A percentile compares a stretch with the other conserved stretches of the same genome.
Evolutionary conservation across 2,329 filamentous ascomycete species (phyloP).

Genomic region (Fusarium haematococcum): DNA sequence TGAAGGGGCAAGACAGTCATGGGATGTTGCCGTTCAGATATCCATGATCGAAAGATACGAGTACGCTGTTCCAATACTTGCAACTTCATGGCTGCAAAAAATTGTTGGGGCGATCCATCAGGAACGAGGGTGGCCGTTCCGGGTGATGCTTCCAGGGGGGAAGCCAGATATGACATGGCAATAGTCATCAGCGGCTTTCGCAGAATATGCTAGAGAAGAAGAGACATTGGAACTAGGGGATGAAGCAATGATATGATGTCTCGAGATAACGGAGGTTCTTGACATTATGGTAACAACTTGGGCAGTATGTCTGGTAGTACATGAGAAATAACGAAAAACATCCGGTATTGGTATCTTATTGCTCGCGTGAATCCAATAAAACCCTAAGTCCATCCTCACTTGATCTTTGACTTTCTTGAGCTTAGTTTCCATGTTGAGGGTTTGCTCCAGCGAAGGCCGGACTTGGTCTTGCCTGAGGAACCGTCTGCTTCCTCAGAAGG

Average conservation of each 20-base stretch:
- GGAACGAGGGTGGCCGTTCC: conserved; percentile 45
- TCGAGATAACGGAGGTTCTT: background rate
- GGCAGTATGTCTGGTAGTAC: background rate
- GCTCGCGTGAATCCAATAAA: background rate
- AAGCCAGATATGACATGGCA: conserved; percentile 42
- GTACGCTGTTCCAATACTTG: conserved; percentile 47
- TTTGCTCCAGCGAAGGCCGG: conserved; percentile 30
- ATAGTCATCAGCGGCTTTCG: background rate
- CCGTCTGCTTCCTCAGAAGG: conserved; percentile 25
- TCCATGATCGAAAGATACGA: conserved; percentile 45
- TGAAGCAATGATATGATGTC: background rate
- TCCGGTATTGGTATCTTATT: conserved; percentile 4
- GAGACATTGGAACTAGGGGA: background rate
- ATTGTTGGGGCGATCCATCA: conserved; percentile 43
- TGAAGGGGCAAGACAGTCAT: conserved; percentile 28
- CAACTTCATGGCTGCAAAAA: conserved; percentile 45
- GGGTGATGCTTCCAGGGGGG: conserved; percentile 48
- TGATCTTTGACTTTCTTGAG: conserved; percentile 35
- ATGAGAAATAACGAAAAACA: background rate
- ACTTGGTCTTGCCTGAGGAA: conserved; percentile 4
- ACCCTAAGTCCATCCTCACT: background rate
- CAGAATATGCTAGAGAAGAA: too few species aligned
- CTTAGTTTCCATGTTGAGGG: conserved; percentile 39
- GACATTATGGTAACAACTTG: background rate
- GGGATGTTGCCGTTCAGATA: conserved; percentile 41